Percentiles rank a stretch among this genome's conserved stretches.
Evolutionary conservation across 2,329 filamentous ascomycete genomes (phyloP).

Genomic region (Septoria petroselini): DNA sequence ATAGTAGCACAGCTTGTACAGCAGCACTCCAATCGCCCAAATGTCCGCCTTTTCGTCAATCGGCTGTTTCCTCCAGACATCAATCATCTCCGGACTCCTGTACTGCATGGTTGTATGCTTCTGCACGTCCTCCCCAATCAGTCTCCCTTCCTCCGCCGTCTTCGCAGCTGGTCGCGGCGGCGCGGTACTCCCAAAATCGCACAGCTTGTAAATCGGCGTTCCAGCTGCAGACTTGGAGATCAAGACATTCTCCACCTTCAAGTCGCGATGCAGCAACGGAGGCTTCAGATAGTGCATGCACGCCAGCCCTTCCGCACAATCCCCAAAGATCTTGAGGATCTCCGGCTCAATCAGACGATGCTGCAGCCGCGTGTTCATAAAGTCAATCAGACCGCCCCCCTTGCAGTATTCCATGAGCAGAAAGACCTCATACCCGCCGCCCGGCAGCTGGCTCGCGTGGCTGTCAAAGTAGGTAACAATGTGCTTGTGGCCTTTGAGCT

Average conservation of each 20-base stretch:
- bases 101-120: constrained; percentile 97
- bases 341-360: constrained; percentile 96
- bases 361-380: constrained; percentile 98
- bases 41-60: constrained; percentile 99
- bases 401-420: constrained; percentile 97
- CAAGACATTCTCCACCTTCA: constrained; percentile 97
- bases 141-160: constrained; percentile 79
- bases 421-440: constrained; percentile 95
- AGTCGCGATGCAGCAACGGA: constrained; percentile 82
- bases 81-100: constrained; percentile 96
- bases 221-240: constrained; percentile 63
- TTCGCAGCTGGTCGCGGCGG: constrained; percentile 78
- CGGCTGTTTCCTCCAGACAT: constrained; percentile 92
- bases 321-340: constrained; percentile 93
- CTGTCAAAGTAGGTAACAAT: constrained; percentile 99
- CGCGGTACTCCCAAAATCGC: constrained; percentile 94
- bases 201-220: constrained; percentile 85
- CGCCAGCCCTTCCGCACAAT: constrained; percentile 92
- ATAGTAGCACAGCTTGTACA: constrained; percentile 99
- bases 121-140: constrained; percentile 96
- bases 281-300: constrained; percentile 99
- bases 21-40: constrained; percentile 88
- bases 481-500: constrained; percentile 89
- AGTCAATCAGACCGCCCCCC: constrained; percentile 94
- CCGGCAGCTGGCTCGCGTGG: constrained; percentile 88